Evolutionary conservation across 805 yeast species (phyloP).

Genomic region (Barnettozyma wickerhamii): DNA sequence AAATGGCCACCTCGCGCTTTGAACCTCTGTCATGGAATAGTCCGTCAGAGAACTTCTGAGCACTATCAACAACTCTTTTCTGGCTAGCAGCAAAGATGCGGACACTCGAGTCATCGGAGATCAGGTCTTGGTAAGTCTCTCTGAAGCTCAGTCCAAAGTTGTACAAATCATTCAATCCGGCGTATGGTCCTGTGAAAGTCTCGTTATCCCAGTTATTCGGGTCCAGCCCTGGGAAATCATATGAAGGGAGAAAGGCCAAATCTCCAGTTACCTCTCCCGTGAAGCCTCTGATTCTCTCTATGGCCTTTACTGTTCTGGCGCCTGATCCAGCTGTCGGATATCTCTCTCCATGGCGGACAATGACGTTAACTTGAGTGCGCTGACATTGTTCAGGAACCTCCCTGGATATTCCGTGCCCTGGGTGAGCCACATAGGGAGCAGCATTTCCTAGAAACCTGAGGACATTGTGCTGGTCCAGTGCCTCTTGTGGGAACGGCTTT

Average conservation of each 20-base stretch:
- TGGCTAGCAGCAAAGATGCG: constrained; percentile 54
- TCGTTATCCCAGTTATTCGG: constrained; percentile 45
- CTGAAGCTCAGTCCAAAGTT: constrained; percentile 47
- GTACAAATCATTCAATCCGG: constrained; percentile 48
- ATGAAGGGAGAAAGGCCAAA: constrained; percentile 30
- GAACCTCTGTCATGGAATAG: constrained; percentile 38
- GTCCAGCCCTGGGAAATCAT: constrained; percentile 40
- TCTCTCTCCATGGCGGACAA: constrained; percentile 58
- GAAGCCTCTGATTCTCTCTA: constrained; percentile 36
- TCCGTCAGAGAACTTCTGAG: constrained; percentile 54
- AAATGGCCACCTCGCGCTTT: constrained; percentile 34
- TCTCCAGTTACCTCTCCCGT: constrained; percentile 14
- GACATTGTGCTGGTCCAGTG: constrained; percentile 42
- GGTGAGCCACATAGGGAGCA: constrained; percentile 47
- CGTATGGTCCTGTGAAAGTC: constrained; percentile 44
- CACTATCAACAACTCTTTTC: constrained; percentile 51
- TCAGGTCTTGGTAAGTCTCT: constrained; percentile 44
- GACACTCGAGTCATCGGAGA: constrained; percentile 26
- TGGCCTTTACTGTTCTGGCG: constrained; percentile 10
- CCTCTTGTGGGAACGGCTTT: constrained; percentile 27
- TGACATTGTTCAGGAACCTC: constrained; percentile 47
- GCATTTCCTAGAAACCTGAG: constrained; percentile 45
- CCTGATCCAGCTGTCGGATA: constrained; percentile 34
- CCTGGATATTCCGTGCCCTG: constrained; percentile 49
- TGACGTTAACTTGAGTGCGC: constrained; percentile 49